A percentile compares a stretch with the other conserved stretches of the same genome.
Conservation (phyloP, 345 rosid genomes). For the Syzygium aromaticum region DNA sequence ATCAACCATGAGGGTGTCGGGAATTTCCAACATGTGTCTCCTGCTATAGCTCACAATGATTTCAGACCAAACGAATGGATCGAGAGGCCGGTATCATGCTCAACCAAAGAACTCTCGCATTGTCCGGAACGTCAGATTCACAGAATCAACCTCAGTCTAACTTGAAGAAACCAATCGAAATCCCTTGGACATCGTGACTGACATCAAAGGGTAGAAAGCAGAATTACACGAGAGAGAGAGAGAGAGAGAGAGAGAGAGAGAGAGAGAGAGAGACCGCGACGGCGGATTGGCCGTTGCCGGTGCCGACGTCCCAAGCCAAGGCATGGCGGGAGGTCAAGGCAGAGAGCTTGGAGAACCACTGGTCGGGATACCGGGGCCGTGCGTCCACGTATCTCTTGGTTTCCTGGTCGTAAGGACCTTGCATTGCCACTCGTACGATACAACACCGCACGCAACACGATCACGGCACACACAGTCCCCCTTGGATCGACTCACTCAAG, state of each 20-base stretch:
- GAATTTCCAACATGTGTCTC: background rate
- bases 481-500: background rate
- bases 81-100: background rate
- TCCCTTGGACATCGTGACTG: background rate
- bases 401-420: conserved; percentile 36
- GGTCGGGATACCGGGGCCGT: conserved; percentile 45
- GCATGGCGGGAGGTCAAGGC: conserved; percentile 29
- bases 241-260: background rate
- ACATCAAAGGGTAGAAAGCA: background rate
- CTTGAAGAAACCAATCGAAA: background rate
- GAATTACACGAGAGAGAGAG: background rate
- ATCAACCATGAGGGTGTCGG: background rate
- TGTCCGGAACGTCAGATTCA: background rate
- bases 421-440: background rate
- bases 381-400: conserved; percentile 41
- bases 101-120: background rate
- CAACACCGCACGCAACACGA: background rate
- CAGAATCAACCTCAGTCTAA: background rate
- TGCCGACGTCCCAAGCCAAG: conserved; percentile 67
- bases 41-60: background rate
- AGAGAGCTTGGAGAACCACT: conserved; percentile 57
- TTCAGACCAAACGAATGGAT: background rate
- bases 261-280: conserved; percentile 25
- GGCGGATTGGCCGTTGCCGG: conserved; percentile 71
- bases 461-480: background rate